Percentiles rank a stretch among this genome's conserved stretches.
Conservation (phyloP, 2,329 filamentous ascomycete species). For the Chlorencoelia australis region DNA sequence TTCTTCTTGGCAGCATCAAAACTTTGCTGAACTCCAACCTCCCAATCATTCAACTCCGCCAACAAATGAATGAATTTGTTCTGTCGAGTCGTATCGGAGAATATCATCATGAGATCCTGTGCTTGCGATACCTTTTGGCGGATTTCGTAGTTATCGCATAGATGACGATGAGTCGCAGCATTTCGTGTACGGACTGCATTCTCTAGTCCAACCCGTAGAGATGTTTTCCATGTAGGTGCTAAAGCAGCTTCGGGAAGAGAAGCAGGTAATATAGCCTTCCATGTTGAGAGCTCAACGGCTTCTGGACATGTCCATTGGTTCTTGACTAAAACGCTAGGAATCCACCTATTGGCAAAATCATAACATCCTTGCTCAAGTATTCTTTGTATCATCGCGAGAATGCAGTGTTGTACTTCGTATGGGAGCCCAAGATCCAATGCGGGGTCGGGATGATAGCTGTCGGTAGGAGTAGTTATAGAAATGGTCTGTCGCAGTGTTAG, state of each 20-base stretch:
- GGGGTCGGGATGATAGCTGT: background rate
- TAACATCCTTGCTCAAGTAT: slow-evolving; percentile 26
- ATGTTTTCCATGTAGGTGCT: slow-evolving; percentile 9
- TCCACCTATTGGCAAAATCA: slow-evolving; percentile 23
- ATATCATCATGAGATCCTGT: slow-evolving; percentile 23
- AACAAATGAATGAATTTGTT: slow-evolving; percentile 20
- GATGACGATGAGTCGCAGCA: slow-evolving; percentile 23
- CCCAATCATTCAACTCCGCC: slow-evolving; percentile 20
- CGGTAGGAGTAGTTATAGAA: slow-evolving; percentile 2
- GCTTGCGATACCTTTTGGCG: slow-evolving; percentile 19
- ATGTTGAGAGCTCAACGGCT: slow-evolving; percentile 23
- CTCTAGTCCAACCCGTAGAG: slow-evolving; percentile 14
- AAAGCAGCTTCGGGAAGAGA: slow-evolving; percentile 17
- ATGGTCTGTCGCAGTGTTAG: slow-evolving; percentile 4
- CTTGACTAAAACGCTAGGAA: slow-evolving; percentile 16
- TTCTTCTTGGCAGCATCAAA: slow-evolving; percentile 13
- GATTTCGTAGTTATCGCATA: slow-evolving; percentile 22
- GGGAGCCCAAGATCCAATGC: slow-evolving; percentile 17
- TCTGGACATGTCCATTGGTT: slow-evolving; percentile 23
- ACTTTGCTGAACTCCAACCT: slow-evolving; percentile 10
- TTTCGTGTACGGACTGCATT: slow-evolving; percentile 24
- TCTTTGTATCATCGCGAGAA: slow-evolving; percentile 23
- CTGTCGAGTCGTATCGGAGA: slow-evolving; percentile 19
- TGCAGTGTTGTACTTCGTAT: slow-evolving; percentile 28
- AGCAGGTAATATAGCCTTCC: slow-evolving; percentile 19